phyloP scores from a whole-genome alignment of 208 protist species.

The Crithidia acanthocephali region DNA sequence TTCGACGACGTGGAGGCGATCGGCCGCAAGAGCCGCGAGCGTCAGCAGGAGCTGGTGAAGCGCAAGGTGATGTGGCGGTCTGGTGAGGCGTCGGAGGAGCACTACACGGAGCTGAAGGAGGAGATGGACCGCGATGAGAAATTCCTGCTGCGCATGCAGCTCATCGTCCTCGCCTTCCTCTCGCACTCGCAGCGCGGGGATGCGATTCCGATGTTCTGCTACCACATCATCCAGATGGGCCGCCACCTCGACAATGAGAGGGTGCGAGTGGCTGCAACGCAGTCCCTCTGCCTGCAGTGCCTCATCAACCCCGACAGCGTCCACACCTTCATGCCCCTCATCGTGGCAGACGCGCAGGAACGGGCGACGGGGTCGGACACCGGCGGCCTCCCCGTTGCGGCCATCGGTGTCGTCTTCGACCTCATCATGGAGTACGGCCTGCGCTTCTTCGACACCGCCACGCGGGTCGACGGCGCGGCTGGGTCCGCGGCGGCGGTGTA shows the following conservation, averaged over 20 bases:
- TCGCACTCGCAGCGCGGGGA: constrained; percentile 82
- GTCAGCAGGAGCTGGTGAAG: constrained; percentile 78
- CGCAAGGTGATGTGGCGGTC: constrained; percentile 58
- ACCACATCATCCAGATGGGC: constrained; percentile 88
- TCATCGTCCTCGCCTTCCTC: constrained; percentile 84
- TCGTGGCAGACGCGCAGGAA: constrained; percentile 69
- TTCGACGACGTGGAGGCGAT: constrained; percentile 92
- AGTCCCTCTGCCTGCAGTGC: constrained; percentile 83
- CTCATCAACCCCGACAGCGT: constrained; percentile 86
- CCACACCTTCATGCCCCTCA: constrained; percentile 91
- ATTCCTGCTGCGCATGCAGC: constrained; percentile 91
- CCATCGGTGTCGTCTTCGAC: constrained; percentile 81
- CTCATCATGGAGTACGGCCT: constrained; percentile 90
- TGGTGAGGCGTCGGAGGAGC: constrained; percentile 49
- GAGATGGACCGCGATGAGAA: constrained; percentile 91
- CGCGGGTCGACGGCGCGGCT: neutral
- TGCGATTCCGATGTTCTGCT: constrained; percentile 78
- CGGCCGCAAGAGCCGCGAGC: constrained; percentile 81
- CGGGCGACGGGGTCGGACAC: constrained; percentile 20
- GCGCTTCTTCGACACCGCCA: constrained; percentile 77
- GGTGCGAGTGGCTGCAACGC: constrained; percentile 79
- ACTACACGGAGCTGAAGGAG: constrained; percentile 71
- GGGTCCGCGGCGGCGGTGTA: constrained; percentile 19
- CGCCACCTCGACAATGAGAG: constrained; percentile 74
- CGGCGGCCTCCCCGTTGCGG: constrained; percentile 64